Conservation (phyloP, 768 basidiomycete genomes). For the Boletus subcaerulescens region DNA sequence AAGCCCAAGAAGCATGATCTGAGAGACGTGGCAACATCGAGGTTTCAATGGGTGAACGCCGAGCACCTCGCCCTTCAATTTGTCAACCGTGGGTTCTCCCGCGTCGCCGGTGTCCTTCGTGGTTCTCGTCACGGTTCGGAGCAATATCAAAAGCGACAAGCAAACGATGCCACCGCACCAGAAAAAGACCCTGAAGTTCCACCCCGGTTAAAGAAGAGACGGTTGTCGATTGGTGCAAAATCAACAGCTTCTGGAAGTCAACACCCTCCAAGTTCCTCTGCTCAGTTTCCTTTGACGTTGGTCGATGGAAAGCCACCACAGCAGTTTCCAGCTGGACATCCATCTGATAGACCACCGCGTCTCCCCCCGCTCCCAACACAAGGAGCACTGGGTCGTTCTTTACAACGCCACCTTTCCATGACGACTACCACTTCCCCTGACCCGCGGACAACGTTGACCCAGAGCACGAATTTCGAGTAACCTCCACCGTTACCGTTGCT, state of each 20-base stretch:
- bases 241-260: conserved; percentile 1
- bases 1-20: conserved; percentile 27
- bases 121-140: not conserved
- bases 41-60: conserved; percentile 32
- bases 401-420: conserved; percentile 30
- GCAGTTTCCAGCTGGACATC: conserved; percentile 28
- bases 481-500: not conserved
- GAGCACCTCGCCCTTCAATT: conserved; percentile 28
- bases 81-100: conserved; percentile 21
- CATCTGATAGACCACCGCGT: conserved; percentile 3
- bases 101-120: conserved; percentile 15
- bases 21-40: conserved; percentile 22
- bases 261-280: conserved; percentile 1
- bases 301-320: conserved; percentile 32
- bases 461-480: conserved; percentile 14
- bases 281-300: conserved; percentile 15
- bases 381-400: conserved; percentile 16
- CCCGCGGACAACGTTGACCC: conserved; percentile 22
- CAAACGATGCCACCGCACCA: conserved; percentile 6
- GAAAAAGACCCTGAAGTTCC: conserved; percentile 13
- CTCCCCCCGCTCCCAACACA: conserved; percentile 3
- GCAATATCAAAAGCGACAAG: conserved; percentile 26
- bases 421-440: conserved; percentile 21
- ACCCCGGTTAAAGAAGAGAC: conserved; percentile 26
- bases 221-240: conserved; percentile 13